Base-by-base conservation (phyloP, 208 protist genomes). In the Leishmania martiniquensis region DNA sequence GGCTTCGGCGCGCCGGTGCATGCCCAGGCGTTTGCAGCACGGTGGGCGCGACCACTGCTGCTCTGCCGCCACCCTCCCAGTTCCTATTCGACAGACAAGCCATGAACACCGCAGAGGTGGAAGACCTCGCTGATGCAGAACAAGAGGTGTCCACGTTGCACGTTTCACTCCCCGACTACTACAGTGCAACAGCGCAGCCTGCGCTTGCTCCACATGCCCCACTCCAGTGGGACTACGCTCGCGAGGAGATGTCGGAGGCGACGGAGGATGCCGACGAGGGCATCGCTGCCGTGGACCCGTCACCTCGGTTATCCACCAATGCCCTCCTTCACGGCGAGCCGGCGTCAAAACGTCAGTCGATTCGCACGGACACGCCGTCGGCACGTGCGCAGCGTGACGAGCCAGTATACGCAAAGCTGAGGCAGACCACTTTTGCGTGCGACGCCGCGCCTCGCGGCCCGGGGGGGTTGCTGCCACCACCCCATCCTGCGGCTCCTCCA, bases 221-320 rank as follows among this genome's bases (percentile, higher is more conserved):
- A 49, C 29, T 42, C 42, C 65, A 69, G 9, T 17, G 37, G 25
- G n/a, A 20, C 44, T n/a, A 39, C 39, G 32, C 22, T 51, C 3
- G n/a, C 57, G 25, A 52, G 17, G 55, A 47, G 49, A 13, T 5
- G 60, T 42, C 52, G 44, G 2, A 32, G 4, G 10, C 17, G 32
- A 55, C 47, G 7, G 54, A 4, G 13, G 57, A 34, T 9, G 44
- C 9, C 9, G 25, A 12, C 1, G 25, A 52, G n/a, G 68, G 59
- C 32, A 60, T 37, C 9, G 42, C 62, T 20, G 39, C 54, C 55
- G 69, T 84, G 3, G 69, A 80, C 51, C 47, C 62, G 25, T 84
- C 80, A 1, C 80, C 80, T 13, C 68, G 80, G 17, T 57, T 79
- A 25, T 77, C 80, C 5, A 84, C 80, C 6, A 84, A 75, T n/a